A percentile compares a stretch with the other conserved stretches of the same genome.
phyloP scores from a whole-genome alignment of 768 basidiomycete genomes.

The Tylopilus felleus region DNA sequence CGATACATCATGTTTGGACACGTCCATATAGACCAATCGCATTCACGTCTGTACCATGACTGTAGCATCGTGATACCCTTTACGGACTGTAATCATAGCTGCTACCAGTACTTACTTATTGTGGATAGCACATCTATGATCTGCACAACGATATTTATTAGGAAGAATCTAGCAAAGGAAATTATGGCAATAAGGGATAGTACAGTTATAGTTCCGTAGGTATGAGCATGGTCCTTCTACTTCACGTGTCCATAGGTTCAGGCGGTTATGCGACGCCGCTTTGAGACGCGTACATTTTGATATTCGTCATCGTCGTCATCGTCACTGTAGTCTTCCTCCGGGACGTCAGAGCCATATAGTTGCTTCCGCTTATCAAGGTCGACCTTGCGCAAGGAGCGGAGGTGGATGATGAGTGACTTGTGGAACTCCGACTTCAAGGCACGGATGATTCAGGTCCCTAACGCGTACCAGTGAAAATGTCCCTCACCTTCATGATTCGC shows the following conservation, averaged over 20 bases:
- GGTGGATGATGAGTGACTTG: conserved; percentile 53
- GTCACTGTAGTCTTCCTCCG: conserved; percentile 36
- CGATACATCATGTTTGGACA: too few relatives aligned
- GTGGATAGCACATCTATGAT: conserved; percentile 6
- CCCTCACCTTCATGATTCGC: conserved; percentile 56
- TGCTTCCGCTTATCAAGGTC: conserved; percentile 51
- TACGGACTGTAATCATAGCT: background rate
- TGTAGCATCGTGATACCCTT: background rate
- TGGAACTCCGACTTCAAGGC: conserved; percentile 60
- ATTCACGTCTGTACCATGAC: too few relatives aligned
- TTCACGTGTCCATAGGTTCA: conserved; percentile 21
- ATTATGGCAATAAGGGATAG: conserved; percentile 25
- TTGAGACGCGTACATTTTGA: conserved; percentile 28
- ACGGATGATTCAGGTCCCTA: background rate
- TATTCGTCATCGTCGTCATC: conserved; percentile 35
- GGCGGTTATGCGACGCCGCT: conserved; percentile 29
- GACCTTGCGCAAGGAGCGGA: conserved; percentile 59
- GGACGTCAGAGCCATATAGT: conserved; percentile 39
- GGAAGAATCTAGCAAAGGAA: conserved; percentile 27
- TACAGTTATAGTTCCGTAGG: conserved; percentile 28
- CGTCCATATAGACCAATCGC: too few relatives aligned
- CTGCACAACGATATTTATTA: conserved; percentile 25
- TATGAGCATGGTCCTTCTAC: conserved; percentile 18
- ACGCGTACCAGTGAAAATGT: background rate
- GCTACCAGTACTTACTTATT: background rate